Evolutionary conservation across 257 asterid species (phyloP), one percentile per base, ranked within the genome.

Genomic region (Rauvolfia tetraphylla): DNA sequence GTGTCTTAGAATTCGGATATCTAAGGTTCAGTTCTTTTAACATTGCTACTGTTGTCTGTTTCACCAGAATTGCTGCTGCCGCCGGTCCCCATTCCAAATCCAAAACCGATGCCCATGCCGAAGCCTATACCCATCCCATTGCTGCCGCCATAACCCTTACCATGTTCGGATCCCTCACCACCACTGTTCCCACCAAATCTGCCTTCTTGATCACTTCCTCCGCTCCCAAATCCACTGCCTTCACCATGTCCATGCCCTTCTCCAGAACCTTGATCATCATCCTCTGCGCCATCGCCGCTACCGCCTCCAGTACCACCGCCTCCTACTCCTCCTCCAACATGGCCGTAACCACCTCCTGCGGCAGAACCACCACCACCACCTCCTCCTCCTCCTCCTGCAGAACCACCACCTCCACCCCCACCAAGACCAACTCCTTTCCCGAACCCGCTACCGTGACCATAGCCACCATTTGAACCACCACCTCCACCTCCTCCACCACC

Each of bases 181-280:
- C 57, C 56, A 27, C 17, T 71, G n/a, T 70, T 46, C 7, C 27
- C 36, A 12, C 25, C 44, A 17, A 2, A 25, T 31, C 10, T 61
- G 23, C 72, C 13, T 14, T 23, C 38, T 20, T 13, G 12, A 29
- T 13, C 74, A 70, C 76, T 69, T 27, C 36, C 74, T 4, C 74
- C 56, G 4, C 13, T 27, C 4, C 53, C 73, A 61, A 54, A 78
- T 0, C 81, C 81, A 72, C 59, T 63, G 22, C 79, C 78, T 79
- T 66, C 79, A 36, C 82, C 82, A 14, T 63, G 53, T 22, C 83
- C 79, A 15, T 68, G 75, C 7, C 75, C 82, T 56, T 59, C 78
- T 29, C 80, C 81, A 27, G 25, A 27, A n/a, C 71, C 80, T 56
- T 69, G 74, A 18, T 33, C 53, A 39, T 42, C 69, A 12, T 59